A percentile compares a stretch with the other conserved stretches of the same genome.
These are phyloP conservation scores for Uromyces viciae-fabae DNA, from an alignment of 1,284 basidiomycete species.

Conservation along the genomic window DNA sequence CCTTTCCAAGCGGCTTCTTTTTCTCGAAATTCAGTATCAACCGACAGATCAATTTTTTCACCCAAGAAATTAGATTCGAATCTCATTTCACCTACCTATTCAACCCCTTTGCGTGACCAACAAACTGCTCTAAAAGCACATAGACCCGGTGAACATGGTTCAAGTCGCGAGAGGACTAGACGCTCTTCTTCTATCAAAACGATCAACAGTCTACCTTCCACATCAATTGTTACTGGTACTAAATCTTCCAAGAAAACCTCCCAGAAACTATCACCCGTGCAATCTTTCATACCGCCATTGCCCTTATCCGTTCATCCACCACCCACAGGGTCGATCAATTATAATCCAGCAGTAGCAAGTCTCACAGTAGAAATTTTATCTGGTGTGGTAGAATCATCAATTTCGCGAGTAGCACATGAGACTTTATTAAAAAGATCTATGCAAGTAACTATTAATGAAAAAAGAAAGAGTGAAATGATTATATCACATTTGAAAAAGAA, in stretches of 20 bases:
- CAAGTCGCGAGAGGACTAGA: constrained; percentile 24
- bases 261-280: background rate
- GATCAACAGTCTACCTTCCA: background rate
- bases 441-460: constrained; percentile 8
- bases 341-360: constrained; percentile 1
- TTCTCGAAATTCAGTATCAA: constrained; percentile 4
- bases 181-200: constrained; percentile 20
- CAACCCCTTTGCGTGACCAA: constrained; percentile 12
- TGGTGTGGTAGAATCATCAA: constrained; percentile 19
- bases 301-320: background rate
- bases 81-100: background rate
- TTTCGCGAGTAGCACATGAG: constrained; percentile 26
- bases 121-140: background rate
- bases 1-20: background rate
- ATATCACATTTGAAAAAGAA: constrained; percentile 9
- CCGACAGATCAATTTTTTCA: constrained; percentile 28
- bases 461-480: background rate
- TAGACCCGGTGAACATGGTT: constrained; percentile 13
- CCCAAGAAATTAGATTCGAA: constrained; percentile 5
- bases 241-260: background rate
- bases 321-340: background rate
- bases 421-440: constrained; percentile 19
- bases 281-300: background rate
- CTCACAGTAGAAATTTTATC: constrained; percentile 16
- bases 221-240: background rate